Evolutionary conservation across 495 filamentous ascomycete genomes (phyloP).

Genomic region (Tuber microsphaerosporum): DNA sequence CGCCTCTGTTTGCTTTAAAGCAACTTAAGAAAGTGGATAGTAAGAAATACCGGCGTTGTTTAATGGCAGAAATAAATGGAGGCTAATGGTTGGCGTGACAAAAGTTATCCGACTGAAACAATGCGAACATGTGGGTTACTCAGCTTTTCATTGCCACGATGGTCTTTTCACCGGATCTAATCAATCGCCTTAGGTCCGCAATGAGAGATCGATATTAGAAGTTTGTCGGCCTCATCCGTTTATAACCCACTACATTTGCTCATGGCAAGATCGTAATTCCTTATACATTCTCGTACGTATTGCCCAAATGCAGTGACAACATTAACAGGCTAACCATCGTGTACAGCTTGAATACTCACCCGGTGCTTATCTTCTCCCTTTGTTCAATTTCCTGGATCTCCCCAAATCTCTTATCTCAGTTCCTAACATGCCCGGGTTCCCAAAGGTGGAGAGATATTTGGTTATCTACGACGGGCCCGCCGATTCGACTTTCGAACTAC

Average conservation of each 20-base stretch:
- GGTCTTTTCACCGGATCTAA: slow-evolving; percentile 7
- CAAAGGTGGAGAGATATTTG: slow-evolving; percentile 84
- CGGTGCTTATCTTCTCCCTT: slow-evolving; percentile 22
- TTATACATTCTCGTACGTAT: slow-evolving; percentile 79
- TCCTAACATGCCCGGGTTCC: slow-evolving; percentile 12
- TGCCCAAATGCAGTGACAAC: slow-evolving; percentile 11
- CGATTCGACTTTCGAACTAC: slow-evolving; percentile 80
- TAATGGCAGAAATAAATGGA: slow-evolving; percentile 21
- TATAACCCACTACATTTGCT: slow-evolving; percentile 82
- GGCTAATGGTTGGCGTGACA: slow-evolving; percentile 27
- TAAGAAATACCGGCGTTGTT: slow-evolving; percentile 42
- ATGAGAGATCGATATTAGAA: slow-evolving; percentile 79
- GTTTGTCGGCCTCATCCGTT: slow-evolving; percentile 89
- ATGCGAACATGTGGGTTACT: slow-evolving; percentile 73
- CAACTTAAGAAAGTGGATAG: slow-evolving; percentile 81
- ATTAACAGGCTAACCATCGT: slow-evolving; percentile 22
- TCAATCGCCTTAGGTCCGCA: slow-evolving; percentile 46
- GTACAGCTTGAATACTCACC: slow-evolving; percentile 40
- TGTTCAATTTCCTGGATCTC: neutral
- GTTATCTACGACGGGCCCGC: slow-evolving; percentile 75
- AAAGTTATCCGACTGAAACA: slow-evolving; percentile 92
- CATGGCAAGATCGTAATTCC: slow-evolving; percentile 81
- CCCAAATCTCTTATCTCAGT: slow-evolving; percentile 1
- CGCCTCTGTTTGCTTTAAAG: slow-evolving; percentile 84
- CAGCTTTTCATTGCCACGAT: neutral